Evolutionary conservation across 1,284 basidiomycete species (phyloP).

Genomic region (Ceratobasidium sp.): DNA sequence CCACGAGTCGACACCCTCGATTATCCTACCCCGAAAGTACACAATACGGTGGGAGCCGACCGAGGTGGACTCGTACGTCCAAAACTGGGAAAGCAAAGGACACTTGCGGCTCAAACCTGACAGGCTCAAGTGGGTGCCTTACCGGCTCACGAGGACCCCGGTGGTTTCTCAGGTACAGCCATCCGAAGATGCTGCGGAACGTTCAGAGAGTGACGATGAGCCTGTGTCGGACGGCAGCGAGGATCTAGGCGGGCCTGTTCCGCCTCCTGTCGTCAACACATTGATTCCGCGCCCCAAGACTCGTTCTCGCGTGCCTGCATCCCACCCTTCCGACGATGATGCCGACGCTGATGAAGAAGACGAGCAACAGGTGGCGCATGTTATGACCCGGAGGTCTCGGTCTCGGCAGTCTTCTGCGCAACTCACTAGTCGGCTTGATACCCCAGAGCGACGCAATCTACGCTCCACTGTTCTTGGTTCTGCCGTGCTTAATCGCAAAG

Average conservation of each 20-base stretch:
- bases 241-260: constrained; percentile 19
- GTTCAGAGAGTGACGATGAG: constrained; percentile 74
- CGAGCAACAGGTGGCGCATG: constrained; percentile 3
- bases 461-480: constrained; percentile 14
- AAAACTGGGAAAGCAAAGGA: constrained; percentile 78
- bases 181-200: constrained; percentile 63
- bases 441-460: constrained; percentile 24
- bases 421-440: constrained; percentile 5
- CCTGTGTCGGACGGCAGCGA: constrained; percentile 53
- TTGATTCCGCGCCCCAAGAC: constrained; percentile 22
- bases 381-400: constrained; percentile 19
- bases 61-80: constrained; percentile 71
- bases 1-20: constrained; percentile 57
- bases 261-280: not conserved
- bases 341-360: constrained; percentile 45
- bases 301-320: constrained; percentile 14
- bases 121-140: constrained; percentile 94
- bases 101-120: constrained; percentile 83
- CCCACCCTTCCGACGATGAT: constrained; percentile 48
- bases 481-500: constrained; percentile 12
- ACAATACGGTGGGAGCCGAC: constrained; percentile 75
- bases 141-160: constrained; percentile 63
- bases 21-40: constrained; percentile 76
- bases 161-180: constrained; percentile 36
- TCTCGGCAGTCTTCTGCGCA: constrained; percentile 25